These are phyloP conservation scores for Liriodendron chinense DNA, from an alignment of 164 flowering plant species.

Conservation along the genomic window DNA sequence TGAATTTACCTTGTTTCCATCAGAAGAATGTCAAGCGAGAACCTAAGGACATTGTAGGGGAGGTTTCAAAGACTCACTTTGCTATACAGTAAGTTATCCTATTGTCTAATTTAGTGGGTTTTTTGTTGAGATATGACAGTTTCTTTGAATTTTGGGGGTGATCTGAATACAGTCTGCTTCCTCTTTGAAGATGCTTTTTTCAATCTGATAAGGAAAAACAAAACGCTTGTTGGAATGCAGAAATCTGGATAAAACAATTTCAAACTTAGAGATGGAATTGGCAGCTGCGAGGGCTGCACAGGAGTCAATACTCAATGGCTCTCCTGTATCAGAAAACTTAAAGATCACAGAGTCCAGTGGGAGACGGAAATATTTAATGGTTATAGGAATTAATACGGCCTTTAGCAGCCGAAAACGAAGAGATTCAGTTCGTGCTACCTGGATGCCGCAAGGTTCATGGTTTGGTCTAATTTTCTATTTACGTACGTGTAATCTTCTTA, in stretches of 20 bases:
- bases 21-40: slow-evolving; percentile 43
- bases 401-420: slow-evolving; percentile 96
- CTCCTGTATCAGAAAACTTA: slow-evolving; percentile 57
- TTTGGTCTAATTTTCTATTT: background rate
- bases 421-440: slow-evolving; percentile 95
- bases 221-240: slow-evolving; percentile 37
- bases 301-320: slow-evolving; percentile 73
- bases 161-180: background rate
- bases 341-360: slow-evolving; percentile 33
- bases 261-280: slow-evolving; percentile 92
- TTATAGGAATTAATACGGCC: slow-evolving; percentile 90
- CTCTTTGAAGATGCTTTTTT: background rate
- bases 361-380: slow-evolving; percentile 80
- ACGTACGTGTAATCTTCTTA: background rate
- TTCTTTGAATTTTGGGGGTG: background rate
- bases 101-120: background rate
- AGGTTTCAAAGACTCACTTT: slow-evolving; percentile 67
- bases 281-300: slow-evolving; percentile 93
- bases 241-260: slow-evolving; percentile 83
- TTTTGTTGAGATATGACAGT: background rate
- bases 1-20: slow-evolving; percentile 2
- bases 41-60: slow-evolving; percentile 53
- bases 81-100: slow-evolving; percentile 72
- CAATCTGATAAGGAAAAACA: background rate
- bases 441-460: slow-evolving; percentile 90